These are phyloP conservation scores for Solanum hybrid DNA, from an alignment of 305 asterid genomes.

Conservation along the genomic window DNA sequence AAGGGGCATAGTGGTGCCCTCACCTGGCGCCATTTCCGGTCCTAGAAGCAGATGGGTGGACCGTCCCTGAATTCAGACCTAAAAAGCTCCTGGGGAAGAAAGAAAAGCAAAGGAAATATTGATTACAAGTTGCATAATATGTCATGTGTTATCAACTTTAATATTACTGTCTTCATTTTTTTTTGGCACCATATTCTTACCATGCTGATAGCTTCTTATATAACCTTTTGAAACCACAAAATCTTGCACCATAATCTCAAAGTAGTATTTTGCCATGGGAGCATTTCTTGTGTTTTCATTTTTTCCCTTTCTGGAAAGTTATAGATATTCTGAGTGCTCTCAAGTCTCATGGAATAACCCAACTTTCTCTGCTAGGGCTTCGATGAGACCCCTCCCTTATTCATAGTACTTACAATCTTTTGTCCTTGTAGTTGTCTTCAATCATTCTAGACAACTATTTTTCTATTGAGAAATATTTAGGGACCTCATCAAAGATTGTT, in stretches of 20 bases:
- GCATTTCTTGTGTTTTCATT: background rate
- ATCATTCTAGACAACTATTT: background rate
- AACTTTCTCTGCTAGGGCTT: background rate
- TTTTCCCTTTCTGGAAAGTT: background rate
- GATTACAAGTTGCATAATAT: background rate
- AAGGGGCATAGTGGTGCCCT: background rate
- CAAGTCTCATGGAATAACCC: background rate
- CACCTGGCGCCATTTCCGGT: background rate
- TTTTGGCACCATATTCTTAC: background rate
- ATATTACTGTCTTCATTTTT: background rate
- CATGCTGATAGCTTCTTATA: background rate
- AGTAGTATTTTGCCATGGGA: background rate
- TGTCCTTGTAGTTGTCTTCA: background rate
- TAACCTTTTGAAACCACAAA: background rate
- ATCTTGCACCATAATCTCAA: background rate
- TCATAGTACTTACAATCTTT: background rate
- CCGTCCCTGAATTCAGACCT: background rate
- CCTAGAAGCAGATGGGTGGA: background rate
- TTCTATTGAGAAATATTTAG: background rate
- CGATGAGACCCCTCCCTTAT: background rate
- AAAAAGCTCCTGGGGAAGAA: background rate
- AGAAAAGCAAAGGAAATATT: background rate
- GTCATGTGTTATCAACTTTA: background rate
- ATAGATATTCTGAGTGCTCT: background rate
- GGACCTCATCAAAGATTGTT: background rate